phyloP scores from a whole-genome alignment of 257 asterid species.

The Scutellaria baicalensis region DNA sequence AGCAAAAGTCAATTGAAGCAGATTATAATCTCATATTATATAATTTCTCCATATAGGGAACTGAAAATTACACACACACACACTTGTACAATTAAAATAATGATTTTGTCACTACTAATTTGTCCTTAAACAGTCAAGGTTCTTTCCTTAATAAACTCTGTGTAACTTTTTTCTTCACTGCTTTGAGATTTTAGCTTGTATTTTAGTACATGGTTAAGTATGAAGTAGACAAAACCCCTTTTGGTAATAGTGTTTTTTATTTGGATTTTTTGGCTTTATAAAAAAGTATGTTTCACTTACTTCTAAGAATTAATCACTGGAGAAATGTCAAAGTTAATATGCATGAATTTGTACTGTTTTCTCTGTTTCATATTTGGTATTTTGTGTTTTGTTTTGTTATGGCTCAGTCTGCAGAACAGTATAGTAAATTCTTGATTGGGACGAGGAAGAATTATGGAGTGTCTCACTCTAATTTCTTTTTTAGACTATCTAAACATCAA shows the following conservation, averaged over 20 bases:
- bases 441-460: conserved; percentile 2
- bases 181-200: conserved; percentile 24
- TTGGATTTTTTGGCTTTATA: conserved; percentile 14
- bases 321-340: conserved; percentile 31
- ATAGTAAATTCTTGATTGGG: conserved; percentile 17
- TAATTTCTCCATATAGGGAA: conserved; percentile 9
- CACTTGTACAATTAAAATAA: background rate
- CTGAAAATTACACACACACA: conserved; percentile 6
- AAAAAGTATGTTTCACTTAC: conserved; percentile 16
- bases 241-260: conserved; percentile 5
- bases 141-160: background rate
- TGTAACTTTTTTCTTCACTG: conserved; percentile 14
- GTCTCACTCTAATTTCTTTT: background rate
- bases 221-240: conserved; percentile 31
- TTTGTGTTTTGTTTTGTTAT: conserved; percentile 18
- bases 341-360: conserved; percentile 12
- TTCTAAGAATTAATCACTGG: conserved; percentile 13
- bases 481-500: background rate
- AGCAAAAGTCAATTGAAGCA: conserved; percentile 27
- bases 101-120: conserved; percentile 28
- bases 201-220: conserved; percentile 25
- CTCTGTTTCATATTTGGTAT: conserved; percentile 19
- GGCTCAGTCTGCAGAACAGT: conserved; percentile 7
- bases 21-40: background rate
- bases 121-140: conserved; percentile 36